Conservation (phyloP, 2,329 filamentous ascomycete species). For the Ophiostoma sp. region DNA sequence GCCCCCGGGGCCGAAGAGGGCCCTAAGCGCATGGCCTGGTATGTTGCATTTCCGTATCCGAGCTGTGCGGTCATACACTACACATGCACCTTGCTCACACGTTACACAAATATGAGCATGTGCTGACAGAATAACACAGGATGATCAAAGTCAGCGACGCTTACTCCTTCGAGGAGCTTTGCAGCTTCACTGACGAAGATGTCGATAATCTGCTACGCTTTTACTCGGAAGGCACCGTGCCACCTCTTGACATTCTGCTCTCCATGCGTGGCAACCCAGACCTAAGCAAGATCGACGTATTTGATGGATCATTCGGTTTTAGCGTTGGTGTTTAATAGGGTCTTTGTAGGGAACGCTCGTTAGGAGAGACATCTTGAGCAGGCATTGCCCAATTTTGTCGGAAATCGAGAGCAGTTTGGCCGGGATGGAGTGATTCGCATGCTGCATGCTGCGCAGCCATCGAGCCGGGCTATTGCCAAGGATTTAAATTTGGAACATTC, state of each 20-base stretch:
- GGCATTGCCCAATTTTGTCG: neutral
- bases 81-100: neutral
- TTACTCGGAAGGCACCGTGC: constrained; percentile 56
- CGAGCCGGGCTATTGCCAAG: neutral
- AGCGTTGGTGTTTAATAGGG: constrained; percentile 41
- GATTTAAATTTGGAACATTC: neutral
- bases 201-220: constrained; percentile 79
- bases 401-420: neutral
- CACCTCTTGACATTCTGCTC: constrained; percentile 49
- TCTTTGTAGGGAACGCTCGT: neutral
- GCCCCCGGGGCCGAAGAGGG: constrained; percentile 69
- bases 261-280: constrained; percentile 46
- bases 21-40: constrained; percentile 87
- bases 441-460: constrained; percentile 5
- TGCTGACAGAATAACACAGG: constrained; percentile 47
- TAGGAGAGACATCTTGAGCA: neutral
- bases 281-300: constrained; percentile 46
- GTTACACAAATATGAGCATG: neutral
- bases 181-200: constrained; percentile 72
- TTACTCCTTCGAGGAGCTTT: constrained; percentile 80
- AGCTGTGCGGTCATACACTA: neutral
- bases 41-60: constrained; percentile 31
- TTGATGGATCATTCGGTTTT: constrained; percentile 56
- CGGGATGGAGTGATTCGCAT: neutral
- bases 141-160: constrained; percentile 88